Evolutionary conservation across 2,329 filamentous ascomycete species (phyloP).

Genomic region (Penicillium fuscoglaucum): DNA sequence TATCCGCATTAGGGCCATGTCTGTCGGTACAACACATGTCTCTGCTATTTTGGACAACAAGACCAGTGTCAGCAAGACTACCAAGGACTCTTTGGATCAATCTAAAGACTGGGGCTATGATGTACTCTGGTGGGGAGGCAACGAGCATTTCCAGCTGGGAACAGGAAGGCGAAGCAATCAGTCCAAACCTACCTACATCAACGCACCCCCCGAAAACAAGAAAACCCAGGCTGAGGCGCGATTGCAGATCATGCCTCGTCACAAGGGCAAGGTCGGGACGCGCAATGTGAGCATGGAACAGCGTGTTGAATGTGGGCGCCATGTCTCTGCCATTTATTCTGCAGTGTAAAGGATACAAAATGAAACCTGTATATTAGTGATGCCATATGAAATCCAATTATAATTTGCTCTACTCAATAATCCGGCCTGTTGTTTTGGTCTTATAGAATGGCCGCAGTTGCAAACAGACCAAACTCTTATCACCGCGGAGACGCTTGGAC

Average conservation of each 20-base stretch:
- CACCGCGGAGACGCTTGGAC: constrained; percentile 34
- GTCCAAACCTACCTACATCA: constrained; percentile 73
- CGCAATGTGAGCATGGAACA: constrained; percentile 78
- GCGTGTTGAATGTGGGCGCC: constrained; percentile 80
- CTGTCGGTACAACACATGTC: constrained; percentile 76
- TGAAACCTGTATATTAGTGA: constrained; percentile 19
- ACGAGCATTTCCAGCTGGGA: constrained; percentile 90
- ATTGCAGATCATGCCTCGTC: constrained; percentile 76
- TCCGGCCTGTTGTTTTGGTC: not conserved
- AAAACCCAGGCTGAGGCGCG: constrained; percentile 65
- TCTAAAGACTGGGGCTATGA: constrained; percentile 84
- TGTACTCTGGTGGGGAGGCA: constrained; percentile 90
- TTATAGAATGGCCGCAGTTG: constrained; percentile 15
- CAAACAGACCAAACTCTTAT: constrained; percentile 35
- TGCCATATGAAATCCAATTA: constrained; percentile 16
- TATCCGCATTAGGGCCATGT: constrained; percentile 73
- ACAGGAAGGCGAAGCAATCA: constrained; percentile 85
- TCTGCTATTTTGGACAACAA: constrained; percentile 82
- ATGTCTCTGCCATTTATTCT: constrained; percentile 81
- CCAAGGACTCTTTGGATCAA: constrained; percentile 61
- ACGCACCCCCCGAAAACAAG: constrained; percentile 66
- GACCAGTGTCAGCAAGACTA: constrained; percentile 61
- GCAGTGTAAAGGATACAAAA: constrained; percentile 43
- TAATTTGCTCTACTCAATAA: not conserved
- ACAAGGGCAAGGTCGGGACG: constrained; percentile 68